Conservation (phyloP, 257 asterid genomes). For the Plantago elongata region DNA sequence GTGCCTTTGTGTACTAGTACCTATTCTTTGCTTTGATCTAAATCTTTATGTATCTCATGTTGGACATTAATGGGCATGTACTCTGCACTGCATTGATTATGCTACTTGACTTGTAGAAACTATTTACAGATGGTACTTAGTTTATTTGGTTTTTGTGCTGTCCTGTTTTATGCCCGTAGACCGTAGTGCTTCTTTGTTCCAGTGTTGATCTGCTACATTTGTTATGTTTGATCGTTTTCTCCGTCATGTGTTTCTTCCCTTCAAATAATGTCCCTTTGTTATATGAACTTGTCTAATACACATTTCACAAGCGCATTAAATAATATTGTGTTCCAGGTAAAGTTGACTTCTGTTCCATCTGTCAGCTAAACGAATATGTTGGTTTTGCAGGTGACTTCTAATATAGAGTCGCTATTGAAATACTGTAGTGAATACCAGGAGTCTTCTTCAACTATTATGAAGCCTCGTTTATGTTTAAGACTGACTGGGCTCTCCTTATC, state of each 20-base stretch:
- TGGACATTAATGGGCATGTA: too few species aligned
- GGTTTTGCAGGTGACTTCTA: conserved; percentile 41
- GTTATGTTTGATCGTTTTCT: background rate
- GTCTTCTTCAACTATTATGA: conserved; percentile 33
- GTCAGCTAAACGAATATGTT: background rate
- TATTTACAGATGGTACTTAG: too few species aligned
- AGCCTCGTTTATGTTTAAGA: conserved; percentile 35
- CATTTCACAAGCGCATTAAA: background rate
- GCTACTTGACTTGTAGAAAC: too few species aligned
- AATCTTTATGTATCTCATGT: too few species aligned
- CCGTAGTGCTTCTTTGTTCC: too few species aligned
- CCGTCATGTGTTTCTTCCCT: background rate
- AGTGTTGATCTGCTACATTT: background rate
- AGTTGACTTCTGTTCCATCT: too few species aligned
- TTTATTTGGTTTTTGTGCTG: too few species aligned
- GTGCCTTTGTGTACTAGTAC: conserved; percentile 4
- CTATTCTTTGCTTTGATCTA: background rate
- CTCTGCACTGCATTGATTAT: too few species aligned
- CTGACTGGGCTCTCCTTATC: conserved; percentile 69
- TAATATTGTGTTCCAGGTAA: background rate
- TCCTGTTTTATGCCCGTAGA: too few species aligned
- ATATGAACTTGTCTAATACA: background rate
- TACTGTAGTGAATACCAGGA: conserved; percentile 45
- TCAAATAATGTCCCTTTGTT: background rate
- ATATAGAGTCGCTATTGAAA: conserved; percentile 44